Conservation (phyloP, 2,329 filamentous ascomycete genomes). For the Aureobasidium leucospermi region DNA sequence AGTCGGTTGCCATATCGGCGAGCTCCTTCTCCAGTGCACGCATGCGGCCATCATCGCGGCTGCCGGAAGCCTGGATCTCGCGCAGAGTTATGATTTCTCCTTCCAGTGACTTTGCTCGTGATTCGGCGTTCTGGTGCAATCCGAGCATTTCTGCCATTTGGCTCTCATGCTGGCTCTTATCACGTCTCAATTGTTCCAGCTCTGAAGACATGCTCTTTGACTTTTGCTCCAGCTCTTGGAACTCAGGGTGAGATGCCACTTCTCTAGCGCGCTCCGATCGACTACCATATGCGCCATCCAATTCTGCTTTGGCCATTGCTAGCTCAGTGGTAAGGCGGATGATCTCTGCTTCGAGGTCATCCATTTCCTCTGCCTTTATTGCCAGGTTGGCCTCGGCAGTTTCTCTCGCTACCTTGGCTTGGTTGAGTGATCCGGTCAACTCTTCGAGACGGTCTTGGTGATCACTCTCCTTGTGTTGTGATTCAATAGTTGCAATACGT, state of each 20-base stretch:
- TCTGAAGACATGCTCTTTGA: conserved; percentile 30
- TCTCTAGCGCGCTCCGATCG: conserved; percentile 62
- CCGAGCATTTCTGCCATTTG: conserved; percentile 36
- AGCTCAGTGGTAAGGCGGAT: conserved; percentile 67
- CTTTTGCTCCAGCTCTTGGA: conserved; percentile 35
- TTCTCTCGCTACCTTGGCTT: conserved; percentile 17
- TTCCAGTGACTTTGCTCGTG: conserved; percentile 17
- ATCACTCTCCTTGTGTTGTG: conserved; percentile 29
- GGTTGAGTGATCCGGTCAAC: conserved; percentile 16
- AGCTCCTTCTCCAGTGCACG: conserved; percentile 56
- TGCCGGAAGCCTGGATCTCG: neutral
- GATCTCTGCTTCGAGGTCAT: conserved; percentile 52
- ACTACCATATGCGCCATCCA: conserved; percentile 89
- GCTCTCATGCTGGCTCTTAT: conserved; percentile 24
- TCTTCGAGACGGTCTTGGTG: conserved; percentile 18
- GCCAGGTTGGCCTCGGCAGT: conserved; percentile 21
- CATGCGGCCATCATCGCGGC: conserved; percentile 22
- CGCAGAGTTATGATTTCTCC: conserved; percentile 21
- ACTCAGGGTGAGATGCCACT: conserved; percentile 48
- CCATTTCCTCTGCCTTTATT: conserved; percentile 25
- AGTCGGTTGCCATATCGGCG: conserved; percentile 60
- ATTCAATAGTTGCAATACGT: conserved; percentile 29
- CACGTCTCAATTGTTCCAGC: conserved; percentile 35
- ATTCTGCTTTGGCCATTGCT: conserved; percentile 83
- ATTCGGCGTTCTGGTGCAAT: conserved; percentile 29